Base-by-base conservation (phyloP, 1,284 basidiomycete species). In the Coniferiporia sulphurascens region DNA sequence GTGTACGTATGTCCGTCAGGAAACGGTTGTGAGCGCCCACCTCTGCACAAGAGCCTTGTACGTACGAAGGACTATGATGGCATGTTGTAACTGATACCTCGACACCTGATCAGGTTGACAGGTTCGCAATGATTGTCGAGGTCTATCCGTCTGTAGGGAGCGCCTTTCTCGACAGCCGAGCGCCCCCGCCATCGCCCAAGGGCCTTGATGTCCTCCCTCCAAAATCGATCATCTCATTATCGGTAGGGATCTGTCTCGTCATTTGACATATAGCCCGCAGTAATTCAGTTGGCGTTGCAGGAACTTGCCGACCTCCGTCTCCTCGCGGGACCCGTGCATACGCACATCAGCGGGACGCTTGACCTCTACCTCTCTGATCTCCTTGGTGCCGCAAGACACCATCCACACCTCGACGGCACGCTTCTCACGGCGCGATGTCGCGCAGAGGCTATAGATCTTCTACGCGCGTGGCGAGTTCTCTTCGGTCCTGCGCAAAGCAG, bases 311-410 rank as follows among this genome's bases (percentile, higher is more conserved):
- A 58, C 38, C 56, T 62, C 48, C 60, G 52, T 15, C 51, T 44
- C 41, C 48, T 62, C 17, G 52, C 60, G 61, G 73, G 59, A 65
- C 72, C 48, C 67, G 73, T 67, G 52, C 71, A 61, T 67, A 74
- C 67, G 66, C 75, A 52, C 66, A 78, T 76, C 63, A 83, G 70
- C 69, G 74, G 80, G 0, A 70, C 72, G 1, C 75, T 91, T 17
- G 72, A 74, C n/a, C 73, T 85, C 17, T 91, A 91, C 68, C 73
- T 86, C 5, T 77, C 83, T 10, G 88, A 90, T 68, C 75, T 91
- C 34, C 84, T 92, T 63, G 79, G 85, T 35, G 87, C 89, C 2
- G 78, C 84, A 21, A 80, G 89, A 4, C 86, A 90, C 65, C 83
- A 88, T 66, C 81, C 82, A 1, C 77, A 81, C 56, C 73, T 92